Evolutionary conservation across 2,329 filamentous ascomycete species (phyloP).

Genomic region (Penicillium nordicum): DNA sequence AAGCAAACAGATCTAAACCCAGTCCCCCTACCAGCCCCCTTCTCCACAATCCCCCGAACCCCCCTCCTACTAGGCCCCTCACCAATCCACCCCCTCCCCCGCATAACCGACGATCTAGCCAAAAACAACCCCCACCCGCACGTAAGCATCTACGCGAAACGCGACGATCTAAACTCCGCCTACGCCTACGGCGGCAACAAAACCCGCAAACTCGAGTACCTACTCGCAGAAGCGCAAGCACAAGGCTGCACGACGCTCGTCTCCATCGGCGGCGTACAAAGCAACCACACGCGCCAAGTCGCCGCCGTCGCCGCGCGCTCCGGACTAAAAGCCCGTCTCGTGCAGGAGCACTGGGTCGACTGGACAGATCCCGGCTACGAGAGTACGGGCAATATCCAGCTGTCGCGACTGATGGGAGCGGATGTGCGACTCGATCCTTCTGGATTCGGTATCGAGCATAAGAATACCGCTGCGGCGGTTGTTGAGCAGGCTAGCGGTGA

Average conservation of each 20-base stretch:
- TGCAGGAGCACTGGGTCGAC: constrained; percentile 68
- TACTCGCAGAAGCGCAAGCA: constrained; percentile 60
- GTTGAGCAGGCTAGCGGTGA: constrained; percentile 51
- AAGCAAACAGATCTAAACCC: background rate
- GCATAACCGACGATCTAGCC: constrained; percentile 60
- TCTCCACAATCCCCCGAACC: constrained; percentile 61
- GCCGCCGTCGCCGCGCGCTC: constrained; percentile 59
- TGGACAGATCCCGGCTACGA: constrained; percentile 59
- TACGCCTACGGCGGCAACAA: constrained; percentile 69
- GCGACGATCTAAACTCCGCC: constrained; percentile 67
- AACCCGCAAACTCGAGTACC: constrained; percentile 67
- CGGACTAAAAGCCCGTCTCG: constrained; percentile 50
- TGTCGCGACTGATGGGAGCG: constrained; percentile 65
- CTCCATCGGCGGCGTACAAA: constrained; percentile 65
- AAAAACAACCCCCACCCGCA: constrained; percentile 36
- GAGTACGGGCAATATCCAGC: constrained; percentile 67
- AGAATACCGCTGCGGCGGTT: constrained; percentile 55
- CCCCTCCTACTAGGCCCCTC: constrained; percentile 65
- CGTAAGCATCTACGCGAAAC: constrained; percentile 66
- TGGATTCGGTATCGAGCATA: constrained; percentile 66
- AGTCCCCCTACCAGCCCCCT: constrained; percentile 55
- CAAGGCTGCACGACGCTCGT: constrained; percentile 60
- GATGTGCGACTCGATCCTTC: constrained; percentile 60
- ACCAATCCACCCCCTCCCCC: constrained; percentile 64
- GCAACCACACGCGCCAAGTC: constrained; percentile 67